Evolutionary conservation across 164 flowering plant species (phyloP).

Genomic region (Chloranthus sessilifolius): DNA sequence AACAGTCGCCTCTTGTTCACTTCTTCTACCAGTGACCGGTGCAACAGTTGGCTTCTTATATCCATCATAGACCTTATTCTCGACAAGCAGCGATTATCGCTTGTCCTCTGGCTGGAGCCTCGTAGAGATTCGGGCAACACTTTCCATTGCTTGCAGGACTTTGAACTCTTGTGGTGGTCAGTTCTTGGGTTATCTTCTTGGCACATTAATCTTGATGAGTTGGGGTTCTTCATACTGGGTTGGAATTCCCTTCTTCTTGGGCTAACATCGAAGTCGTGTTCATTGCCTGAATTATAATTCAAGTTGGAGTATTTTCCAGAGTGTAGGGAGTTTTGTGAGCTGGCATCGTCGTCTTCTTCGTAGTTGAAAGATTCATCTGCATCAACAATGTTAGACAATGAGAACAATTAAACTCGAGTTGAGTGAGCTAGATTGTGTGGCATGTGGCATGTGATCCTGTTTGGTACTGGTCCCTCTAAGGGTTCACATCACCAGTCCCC

Average conservation of each 20-base stretch:
- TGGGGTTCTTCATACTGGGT: constrained; percentile 14
- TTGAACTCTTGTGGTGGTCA: neutral
- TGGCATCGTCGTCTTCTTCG: constrained; percentile 44
- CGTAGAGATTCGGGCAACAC: neutral
- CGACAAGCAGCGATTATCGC: constrained; percentile 10
- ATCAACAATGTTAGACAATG: too few relatives aligned
- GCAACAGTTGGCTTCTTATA: constrained; percentile 62
- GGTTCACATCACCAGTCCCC: too few relatives aligned
- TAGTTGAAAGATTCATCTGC: constrained; percentile 28
- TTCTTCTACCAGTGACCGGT: constrained; percentile 49
- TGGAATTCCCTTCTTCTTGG: constrained; percentile 17
- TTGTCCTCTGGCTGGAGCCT: neutral
- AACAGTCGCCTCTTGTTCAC: constrained; percentile 57
- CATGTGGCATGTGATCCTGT: too few relatives aligned
- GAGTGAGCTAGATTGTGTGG: too few relatives aligned
- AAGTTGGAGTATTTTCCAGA: constrained; percentile 44
- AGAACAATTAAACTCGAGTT: too few relatives aligned
- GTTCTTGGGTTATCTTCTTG: constrained; percentile 23
- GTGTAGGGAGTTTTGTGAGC: constrained; percentile 47
- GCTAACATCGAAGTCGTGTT: constrained; percentile 22
- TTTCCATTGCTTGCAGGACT: constrained; percentile 5
- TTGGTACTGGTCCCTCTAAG: too few relatives aligned
- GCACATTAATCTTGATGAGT: constrained; percentile 45
- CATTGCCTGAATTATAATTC: constrained; percentile 35
- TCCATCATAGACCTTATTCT: constrained; percentile 48